phyloP scores from a whole-genome alignment of 805 yeast genomes.

The Danielia oregonensis region DNA sequence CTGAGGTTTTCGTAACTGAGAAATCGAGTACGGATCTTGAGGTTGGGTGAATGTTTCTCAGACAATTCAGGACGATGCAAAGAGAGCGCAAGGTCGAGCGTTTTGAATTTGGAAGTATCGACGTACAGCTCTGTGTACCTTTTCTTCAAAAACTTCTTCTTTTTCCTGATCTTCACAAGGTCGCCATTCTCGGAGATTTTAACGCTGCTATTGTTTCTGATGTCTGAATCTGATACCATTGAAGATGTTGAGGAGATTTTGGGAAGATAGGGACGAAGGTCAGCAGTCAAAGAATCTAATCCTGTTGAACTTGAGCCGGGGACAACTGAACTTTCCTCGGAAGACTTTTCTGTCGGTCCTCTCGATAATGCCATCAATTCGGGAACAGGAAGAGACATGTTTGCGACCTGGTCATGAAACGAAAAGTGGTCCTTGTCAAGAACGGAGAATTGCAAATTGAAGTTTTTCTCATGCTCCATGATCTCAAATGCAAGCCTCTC shows the following conservation, averaged over 20 bases:
- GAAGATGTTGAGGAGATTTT: background rate
- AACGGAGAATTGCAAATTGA: slow-evolving; percentile 64
- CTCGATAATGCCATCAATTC: slow-evolving; percentile 32
- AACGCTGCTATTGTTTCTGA: slow-evolving; percentile 16
- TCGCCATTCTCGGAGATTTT: slow-evolving; percentile 26
- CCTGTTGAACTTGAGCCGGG: background rate
- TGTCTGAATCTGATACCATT: slow-evolving; percentile 7
- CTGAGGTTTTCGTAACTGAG: slow-evolving; percentile 63
- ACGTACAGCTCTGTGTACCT: slow-evolving; percentile 25
- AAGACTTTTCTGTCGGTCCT: background rate
- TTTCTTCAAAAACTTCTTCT: slow-evolving; percentile 29
- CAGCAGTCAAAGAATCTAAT: background rate
- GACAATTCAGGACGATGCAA: slow-evolving; percentile 30
- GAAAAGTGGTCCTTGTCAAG: slow-evolving; percentile 84
- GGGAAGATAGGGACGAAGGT: background rate
- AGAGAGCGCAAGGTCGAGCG: slow-evolving; percentile 35
- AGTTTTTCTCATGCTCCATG: slow-evolving; percentile 59
- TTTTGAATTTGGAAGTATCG: slow-evolving; percentile 40
- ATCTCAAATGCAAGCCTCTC: slow-evolving; percentile 81
- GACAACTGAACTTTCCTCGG: background rate
- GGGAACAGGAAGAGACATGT: slow-evolving; percentile 51
- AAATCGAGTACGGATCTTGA: slow-evolving; percentile 61
- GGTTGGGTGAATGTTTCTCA: slow-evolving; percentile 44
- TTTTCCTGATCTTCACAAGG: slow-evolving; percentile 25
- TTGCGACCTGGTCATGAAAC: slow-evolving; percentile 78